Conservation (phyloP, 805 yeast species). For the Scheffersomyces amazonensis region DNA sequence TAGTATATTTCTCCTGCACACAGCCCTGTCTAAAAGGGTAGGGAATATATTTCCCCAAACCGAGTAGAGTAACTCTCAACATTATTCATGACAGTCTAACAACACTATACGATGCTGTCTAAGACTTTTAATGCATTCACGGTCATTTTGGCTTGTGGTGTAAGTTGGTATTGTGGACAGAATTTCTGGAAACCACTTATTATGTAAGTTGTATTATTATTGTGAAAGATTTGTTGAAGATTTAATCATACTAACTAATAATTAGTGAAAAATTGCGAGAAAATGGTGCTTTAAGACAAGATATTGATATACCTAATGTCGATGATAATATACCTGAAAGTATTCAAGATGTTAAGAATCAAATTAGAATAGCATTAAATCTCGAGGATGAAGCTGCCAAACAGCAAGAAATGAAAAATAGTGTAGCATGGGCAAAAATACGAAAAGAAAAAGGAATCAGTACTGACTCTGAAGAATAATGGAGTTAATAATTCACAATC, state of each 20-base stretch:
- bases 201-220: conserved; percentile 41
- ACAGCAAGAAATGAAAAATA: conserved; percentile 2
- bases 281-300: conserved; percentile 64
- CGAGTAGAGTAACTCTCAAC: too few species aligned
- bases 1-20: too few species aligned
- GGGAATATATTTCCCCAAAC: too few species aligned
- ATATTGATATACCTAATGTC: conserved; percentile 51
- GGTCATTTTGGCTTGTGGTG: conserved; percentile 14
- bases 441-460: conserved; percentile 2
- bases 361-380: conserved; percentile 27
- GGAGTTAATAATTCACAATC: conserved; percentile 1
- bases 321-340: conserved; percentile 31
- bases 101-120: conserved; percentile 9
- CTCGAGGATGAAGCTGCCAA: conserved; percentile 12
- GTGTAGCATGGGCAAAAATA: not conserved
- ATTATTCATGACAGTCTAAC: too few species aligned
- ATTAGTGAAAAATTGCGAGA: conserved; percentile 57
- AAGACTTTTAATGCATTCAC: conserved; percentile 16
- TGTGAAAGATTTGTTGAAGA: not conserved
- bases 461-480: not conserved
- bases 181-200: conserved; percentile 74
- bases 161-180: conserved; percentile 49
- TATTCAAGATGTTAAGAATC: conserved; percentile 36
- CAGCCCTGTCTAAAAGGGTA: too few species aligned
- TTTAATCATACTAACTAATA: conserved; percentile 5